phyloP scores from a whole-genome alignment of 129 eudicot genomes.

The Flaveria sonorensis region DNA sequence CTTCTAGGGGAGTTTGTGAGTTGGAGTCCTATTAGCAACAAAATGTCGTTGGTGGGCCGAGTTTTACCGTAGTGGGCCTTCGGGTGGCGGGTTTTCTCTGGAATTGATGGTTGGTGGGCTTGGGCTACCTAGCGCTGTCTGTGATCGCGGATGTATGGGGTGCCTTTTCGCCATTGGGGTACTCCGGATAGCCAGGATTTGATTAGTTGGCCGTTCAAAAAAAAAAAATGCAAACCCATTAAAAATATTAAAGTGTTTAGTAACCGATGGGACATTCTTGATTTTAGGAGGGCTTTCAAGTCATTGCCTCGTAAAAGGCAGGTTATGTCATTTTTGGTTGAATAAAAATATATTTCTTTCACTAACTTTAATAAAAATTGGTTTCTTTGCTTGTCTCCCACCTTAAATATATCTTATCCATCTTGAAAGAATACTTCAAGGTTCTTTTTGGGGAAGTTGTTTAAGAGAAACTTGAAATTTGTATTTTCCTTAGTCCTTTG shows the following conservation, averaged over 20 bases:
- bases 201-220: no score
- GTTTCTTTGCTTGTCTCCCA: conserved; percentile 28
- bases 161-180: no score
- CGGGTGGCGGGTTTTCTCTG: no score
- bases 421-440: neutral
- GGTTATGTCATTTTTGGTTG: conserved; percentile 2
- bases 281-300: conserved; percentile 8
- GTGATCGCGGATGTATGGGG: no score
- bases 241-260: neutral
- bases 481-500: neutral
- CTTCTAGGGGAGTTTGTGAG: no score
- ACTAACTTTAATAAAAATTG: conserved; percentile 20
- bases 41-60: no score
- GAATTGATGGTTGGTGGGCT: no score
- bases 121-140: no score
- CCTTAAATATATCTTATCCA: conserved; percentile 25
- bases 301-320: neutral
- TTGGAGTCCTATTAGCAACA: no score
- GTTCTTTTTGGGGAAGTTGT: neutral
- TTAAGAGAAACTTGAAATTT: neutral
- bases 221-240: no score
- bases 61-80: no score
- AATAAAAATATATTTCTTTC: conserved; percentile 4
- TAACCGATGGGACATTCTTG: neutral
- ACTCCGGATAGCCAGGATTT: no score